Base-by-base conservation (phyloP, 306 rosid genomes). In the Mimosa bimucronata region DNA sequence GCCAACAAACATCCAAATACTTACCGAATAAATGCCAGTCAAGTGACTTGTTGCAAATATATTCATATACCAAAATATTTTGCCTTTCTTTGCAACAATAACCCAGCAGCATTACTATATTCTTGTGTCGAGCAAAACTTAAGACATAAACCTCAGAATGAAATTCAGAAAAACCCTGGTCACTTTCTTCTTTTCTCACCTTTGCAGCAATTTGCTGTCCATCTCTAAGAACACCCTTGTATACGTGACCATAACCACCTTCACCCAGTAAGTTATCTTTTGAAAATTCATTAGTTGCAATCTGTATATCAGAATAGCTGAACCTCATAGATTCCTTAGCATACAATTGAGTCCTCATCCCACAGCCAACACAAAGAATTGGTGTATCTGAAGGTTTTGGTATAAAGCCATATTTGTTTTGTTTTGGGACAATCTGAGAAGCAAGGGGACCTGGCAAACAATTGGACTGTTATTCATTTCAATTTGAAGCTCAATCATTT, bases 81-180 rank as follows among this genome's bases (percentile, higher is more conserved):
- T 81, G 72, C 68, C 78, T 90, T 83, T 88, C 97, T 87, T 87
- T 94, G 90, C 91, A 89, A 71, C 97, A 92, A 40, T 89, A 90
- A 52, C 98, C 98, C 84, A 94, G 83, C 86, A 94, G 80, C 97
- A 92, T 90, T 86, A 92, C 92, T 72, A 94, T 94, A 66, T 94
- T 94, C 91, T 90, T 94, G 78, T 94, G 98, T 50, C 94, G 92
- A 69, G 97, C 98, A 83, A 92, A 91, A 73, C 92, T 90, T 73
- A 94, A 83, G 79, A 92, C 88, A 34, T 86, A 87, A 15, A 92
- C 88, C 92, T 94, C 98, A 6, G 96, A 92, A 75, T 92, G 91
- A 81, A 94, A 94, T 46, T 94, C 97, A 31, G 82, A 74, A 77
- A 89, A 92, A 26, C 96, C 98, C 85, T 94, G 97, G 41, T 73